A percentile compares a stretch with the other conserved stretches of the same genome.
Conservation (phyloP, 352 stramenopile species). For the Globisporangium polare region DNA sequence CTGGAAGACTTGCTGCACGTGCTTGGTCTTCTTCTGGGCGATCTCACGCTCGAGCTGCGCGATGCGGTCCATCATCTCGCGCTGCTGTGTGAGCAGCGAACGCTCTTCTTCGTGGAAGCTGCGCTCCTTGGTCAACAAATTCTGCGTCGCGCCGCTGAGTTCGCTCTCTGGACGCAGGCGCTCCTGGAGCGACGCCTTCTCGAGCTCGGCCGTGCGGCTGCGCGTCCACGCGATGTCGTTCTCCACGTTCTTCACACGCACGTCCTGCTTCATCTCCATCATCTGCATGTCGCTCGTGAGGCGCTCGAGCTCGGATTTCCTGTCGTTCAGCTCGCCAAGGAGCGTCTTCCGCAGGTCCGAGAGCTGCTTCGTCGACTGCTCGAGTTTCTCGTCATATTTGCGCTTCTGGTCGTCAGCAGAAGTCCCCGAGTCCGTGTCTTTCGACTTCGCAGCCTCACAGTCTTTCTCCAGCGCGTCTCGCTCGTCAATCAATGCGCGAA, state of each 20-base stretch:
- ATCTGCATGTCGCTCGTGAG: constrained; percentile 40
- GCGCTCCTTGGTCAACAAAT: constrained; percentile 44
- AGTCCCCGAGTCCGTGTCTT: constrained; percentile 24
- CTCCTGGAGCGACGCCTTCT: constrained; percentile 30
- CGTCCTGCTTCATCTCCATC: constrained; percentile 58
- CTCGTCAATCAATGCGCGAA: constrained; percentile 25
- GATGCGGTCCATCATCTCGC: constrained; percentile 51
- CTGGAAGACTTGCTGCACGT: constrained; percentile 46
- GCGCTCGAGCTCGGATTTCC: constrained; percentile 42
- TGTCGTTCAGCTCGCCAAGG: constrained; percentile 38
- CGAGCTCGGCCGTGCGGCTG: constrained; percentile 40
- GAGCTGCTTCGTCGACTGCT: constrained; percentile 44
- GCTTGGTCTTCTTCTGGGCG: constrained; percentile 56
- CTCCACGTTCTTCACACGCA: constrained; percentile 45
- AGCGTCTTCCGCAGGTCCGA: constrained; percentile 42
- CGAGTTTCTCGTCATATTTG: constrained; percentile 39
- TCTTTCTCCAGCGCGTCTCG: constrained; percentile 24
- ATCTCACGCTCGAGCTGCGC: constrained; percentile 53
- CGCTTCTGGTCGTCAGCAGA: constrained; percentile 45
- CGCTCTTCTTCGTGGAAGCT: constrained; percentile 56
- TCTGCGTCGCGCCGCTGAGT: constrained; percentile 25
- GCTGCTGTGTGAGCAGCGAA: constrained; percentile 46
- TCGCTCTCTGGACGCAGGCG: constrained; percentile 28
- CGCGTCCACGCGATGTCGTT: constrained; percentile 53
- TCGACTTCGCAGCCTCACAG: constrained; percentile 19